A percentile compares a stretch with the other conserved stretches of the same genome.
These are phyloP conservation scores for Cladophialophora yegresii DNA, from an alignment of 2,329 filamentous ascomycete genomes.

Conservation along the genomic window DNA sequence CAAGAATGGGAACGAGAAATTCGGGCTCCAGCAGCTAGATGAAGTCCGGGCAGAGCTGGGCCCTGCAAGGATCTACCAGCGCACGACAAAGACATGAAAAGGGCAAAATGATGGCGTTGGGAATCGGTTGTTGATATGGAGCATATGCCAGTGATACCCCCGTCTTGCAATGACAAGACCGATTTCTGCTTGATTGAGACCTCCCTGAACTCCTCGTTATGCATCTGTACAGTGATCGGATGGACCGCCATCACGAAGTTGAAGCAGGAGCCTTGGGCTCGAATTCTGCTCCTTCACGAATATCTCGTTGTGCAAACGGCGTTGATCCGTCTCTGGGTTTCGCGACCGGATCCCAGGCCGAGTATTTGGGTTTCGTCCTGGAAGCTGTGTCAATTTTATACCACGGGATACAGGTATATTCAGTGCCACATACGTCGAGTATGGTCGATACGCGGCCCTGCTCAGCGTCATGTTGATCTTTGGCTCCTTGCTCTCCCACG, in stretches of 20 bases:
- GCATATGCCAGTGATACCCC: conserved; percentile 27
- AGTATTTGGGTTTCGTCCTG: conserved; percentile 43
- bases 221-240: conserved; percentile 29
- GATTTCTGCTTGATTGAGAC: conserved; percentile 13
- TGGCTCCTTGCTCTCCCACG: conserved; percentile 75
- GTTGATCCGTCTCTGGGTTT: conserved; percentile 36
- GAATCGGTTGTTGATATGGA: conserved; percentile 11
- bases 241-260: neutral
- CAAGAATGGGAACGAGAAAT: conserved; percentile 78
- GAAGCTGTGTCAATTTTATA: neutral
- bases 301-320: conserved; percentile 19
- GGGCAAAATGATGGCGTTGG: conserved; percentile 4
- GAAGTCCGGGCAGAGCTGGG: conserved; percentile 82
- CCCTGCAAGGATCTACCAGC: conserved; percentile 63
- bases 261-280: conserved; percentile 12
- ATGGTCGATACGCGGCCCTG: conserved; percentile 83
- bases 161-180: conserved; percentile 21
- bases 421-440: conserved; percentile 76
- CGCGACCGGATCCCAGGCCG: conserved; percentile 42
- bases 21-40: conserved; percentile 83
- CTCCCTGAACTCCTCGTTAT: conserved; percentile 26
- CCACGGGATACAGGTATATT: neutral
- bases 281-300: conserved; percentile 21
- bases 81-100: conserved; percentile 36
- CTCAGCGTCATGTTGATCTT: conserved; percentile 73